Percentiles rank a stretch among this genome's conserved stretches.
phyloP scores from a whole-genome alignment of 495 filamentous ascomycete species.

The Lasiosphaeria hispida region DNA sequence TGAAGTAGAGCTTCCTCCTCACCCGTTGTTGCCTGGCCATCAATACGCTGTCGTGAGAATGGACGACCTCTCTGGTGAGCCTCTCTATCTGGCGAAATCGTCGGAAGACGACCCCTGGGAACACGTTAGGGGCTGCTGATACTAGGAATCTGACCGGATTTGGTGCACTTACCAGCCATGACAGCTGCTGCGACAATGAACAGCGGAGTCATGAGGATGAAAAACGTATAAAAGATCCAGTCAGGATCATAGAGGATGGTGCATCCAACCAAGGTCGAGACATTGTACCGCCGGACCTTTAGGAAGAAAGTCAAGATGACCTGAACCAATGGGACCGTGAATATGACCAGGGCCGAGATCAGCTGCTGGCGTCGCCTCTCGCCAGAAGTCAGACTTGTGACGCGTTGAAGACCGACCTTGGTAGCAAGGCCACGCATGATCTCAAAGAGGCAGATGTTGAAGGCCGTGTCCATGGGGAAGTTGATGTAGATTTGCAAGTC shows the following conservation, averaged over 20 bases:
- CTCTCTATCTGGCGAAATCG: constrained; percentile 67
- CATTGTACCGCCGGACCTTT: constrained; percentile 66
- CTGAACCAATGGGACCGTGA: constrained; percentile 62
- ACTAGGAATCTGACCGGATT: background rate
- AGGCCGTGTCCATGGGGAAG: constrained; percentile 53
- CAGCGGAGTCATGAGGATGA: constrained; percentile 64
- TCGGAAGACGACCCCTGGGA: constrained; percentile 60
- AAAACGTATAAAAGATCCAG: constrained; percentile 68
- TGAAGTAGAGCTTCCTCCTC: constrained; percentile 71
- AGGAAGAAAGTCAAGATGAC: constrained; percentile 68
- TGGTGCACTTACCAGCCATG: constrained; percentile 66
- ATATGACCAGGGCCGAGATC: constrained; percentile 67
- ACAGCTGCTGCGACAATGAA: constrained; percentile 61
- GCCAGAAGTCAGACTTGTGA: constrained; percentile 48
- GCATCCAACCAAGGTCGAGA: constrained; percentile 76
- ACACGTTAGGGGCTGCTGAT: background rate
- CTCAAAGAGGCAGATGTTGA: constrained; percentile 62
- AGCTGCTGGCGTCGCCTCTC: constrained; percentile 53
- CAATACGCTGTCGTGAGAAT: constrained; percentile 42
- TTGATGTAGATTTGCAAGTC: constrained; percentile 73
- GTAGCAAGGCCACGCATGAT: constrained; percentile 77
- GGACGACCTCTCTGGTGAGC: constrained; percentile 59
- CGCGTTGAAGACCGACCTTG: constrained; percentile 60
- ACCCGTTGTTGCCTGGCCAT: constrained; percentile 56
- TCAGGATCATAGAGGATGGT: constrained; percentile 59